These are phyloP conservation scores for Fabrea salina DNA, from an alignment of 169 alveolate species.

Conservation along the genomic window DNA sequence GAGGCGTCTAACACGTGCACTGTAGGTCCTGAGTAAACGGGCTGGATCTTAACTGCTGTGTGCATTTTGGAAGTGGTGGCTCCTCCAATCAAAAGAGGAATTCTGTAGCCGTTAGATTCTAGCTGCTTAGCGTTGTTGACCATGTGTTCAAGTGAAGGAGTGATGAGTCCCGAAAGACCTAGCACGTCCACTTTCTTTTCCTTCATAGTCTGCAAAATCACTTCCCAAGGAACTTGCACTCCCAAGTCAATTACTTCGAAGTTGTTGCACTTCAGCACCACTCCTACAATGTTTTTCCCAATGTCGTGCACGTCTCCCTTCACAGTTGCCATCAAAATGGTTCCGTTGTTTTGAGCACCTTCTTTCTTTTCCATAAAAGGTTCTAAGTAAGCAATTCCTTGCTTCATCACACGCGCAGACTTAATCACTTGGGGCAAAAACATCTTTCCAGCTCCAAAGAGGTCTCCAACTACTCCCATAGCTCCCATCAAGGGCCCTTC, in stretches of 20 bases:
- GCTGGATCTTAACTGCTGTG: constrained; percentile 69
- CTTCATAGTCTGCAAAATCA: constrained; percentile 51
- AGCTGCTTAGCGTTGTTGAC: constrained; percentile 65
- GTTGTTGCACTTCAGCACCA: constrained; percentile 80
- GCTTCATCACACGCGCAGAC: constrained; percentile 80
- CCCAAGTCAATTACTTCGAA: constrained; percentile 73
- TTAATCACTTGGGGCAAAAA: constrained; percentile 79
- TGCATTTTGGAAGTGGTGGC: constrained; percentile 77
- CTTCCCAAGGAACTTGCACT: constrained; percentile 57
- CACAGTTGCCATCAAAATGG: constrained; percentile 74
- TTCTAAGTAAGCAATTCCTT: constrained; percentile 72
- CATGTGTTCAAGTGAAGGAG: constrained; percentile 80
- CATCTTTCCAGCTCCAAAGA: constrained; percentile 78
- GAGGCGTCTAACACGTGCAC: constrained; percentile 67
- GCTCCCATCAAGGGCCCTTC: constrained; percentile 85
- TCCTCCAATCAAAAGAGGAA: constrained; percentile 76
- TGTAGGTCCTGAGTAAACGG: constrained; percentile 38
- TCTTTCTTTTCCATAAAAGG: constrained; percentile 73
- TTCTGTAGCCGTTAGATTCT: constrained; percentile 32
- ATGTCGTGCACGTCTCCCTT: constrained; percentile 84
- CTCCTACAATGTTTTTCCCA: constrained; percentile 82
- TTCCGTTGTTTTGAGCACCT: constrained; percentile 48
- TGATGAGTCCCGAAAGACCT: constrained; percentile 74
- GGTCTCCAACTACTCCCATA: constrained; percentile 76
- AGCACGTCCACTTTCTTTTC: constrained; percentile 56